A percentile compares a stretch with the other conserved stretches of the same genome.
phyloP scores from a whole-genome alignment of 805 yeast genomes.

The Metschnikowia aberdeeniae region DNA sequence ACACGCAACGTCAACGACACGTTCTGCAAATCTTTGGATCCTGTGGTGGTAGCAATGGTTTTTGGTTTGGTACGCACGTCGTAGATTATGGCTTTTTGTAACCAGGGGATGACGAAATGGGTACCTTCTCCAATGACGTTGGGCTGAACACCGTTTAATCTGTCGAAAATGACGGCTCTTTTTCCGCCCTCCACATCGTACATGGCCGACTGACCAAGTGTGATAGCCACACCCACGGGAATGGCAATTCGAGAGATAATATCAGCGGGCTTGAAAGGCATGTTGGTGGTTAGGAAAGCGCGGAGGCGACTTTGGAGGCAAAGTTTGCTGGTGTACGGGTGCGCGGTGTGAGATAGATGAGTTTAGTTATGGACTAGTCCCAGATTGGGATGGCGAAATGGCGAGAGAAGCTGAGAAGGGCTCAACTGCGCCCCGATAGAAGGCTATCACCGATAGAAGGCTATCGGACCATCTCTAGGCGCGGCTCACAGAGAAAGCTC shows the following conservation, averaged over 20 bases:
- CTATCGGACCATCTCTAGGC: too few species aligned
- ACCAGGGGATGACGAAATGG: slow-evolving; percentile 92
- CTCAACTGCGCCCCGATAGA: too few species aligned
- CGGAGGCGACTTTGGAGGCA: not conserved
- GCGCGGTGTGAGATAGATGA: not conserved
- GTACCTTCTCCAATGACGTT: slow-evolving; percentile 95
- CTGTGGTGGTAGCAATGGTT: slow-evolving; percentile 92
- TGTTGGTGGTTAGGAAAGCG: not conserved
- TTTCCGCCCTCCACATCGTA: slow-evolving; percentile 96
- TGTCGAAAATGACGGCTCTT: slow-evolving; percentile 92
- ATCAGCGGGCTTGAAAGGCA: slow-evolving; percentile 32
- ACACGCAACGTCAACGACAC: slow-evolving; percentile 91
- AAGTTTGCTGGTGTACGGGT: slow-evolving; percentile 10
- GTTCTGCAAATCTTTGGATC: slow-evolving; percentile 96
- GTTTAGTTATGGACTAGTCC: too few species aligned
- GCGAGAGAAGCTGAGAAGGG: too few species aligned
- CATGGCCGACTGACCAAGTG: slow-evolving; percentile 76
- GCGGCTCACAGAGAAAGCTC: too few species aligned
- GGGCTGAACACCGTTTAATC: slow-evolving; percentile 82
- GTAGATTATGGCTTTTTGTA: slow-evolving; percentile 86
- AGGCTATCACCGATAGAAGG: too few species aligned
- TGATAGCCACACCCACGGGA: slow-evolving; percentile 65
- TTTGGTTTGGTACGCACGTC: slow-evolving; percentile 98
- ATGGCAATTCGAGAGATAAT: slow-evolving; percentile 50
- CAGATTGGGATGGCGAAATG: too few species aligned